Base-by-base conservation (phyloP, 179 eudicot species). In the Silene noctiflora region DNA sequence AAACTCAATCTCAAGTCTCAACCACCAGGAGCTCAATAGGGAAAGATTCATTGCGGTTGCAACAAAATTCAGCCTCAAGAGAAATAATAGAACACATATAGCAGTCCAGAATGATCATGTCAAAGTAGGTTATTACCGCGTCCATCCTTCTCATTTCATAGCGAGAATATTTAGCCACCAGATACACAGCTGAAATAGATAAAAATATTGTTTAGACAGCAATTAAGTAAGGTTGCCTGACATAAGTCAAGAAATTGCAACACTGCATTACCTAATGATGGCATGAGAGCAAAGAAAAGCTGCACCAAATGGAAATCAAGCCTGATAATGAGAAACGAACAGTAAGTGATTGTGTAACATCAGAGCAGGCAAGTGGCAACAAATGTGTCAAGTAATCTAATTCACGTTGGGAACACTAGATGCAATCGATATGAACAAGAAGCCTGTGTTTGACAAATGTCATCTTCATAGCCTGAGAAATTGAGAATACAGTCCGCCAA, bases 291-390 rank as follows among this genome's bases (percentile, higher is more conserved):
- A 80, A 92, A 92, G 86, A 94, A 90, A 69, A 94, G 86, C 64
- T 90, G 96, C 76, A 94, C 97, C 85, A 94, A 81, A 85, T 90
- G 96, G 81, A 90, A 92, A 81, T 94, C 97, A 11, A 94, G n/a
- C 96, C 98, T 94, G 95, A 19, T 42, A 58, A 79, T 33, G 21
- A 51, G 77, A 72, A 56, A 21, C 31, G 71, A 69, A 71, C 35
- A 63, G 63, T 82, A 13, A 76, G 84, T 79, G n/a, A 74, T 64
- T 67, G 64, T 69, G 1, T 22, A 76, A 75, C 25, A 46, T 60
- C 12, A 33, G 12, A 80, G 24, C 22, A 29, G 20, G 59, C 69
- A n/a, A n/a, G n/a, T n/a, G n/a, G n/a, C n/a, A 51, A 79, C 31
- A 25, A 24, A 3, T 13, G 39, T 11, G 19, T 14, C 6, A 60